Base-by-base conservation (phyloP, 2,329 filamentous ascomycete species). In the Pyrenochaeta sp. region DNA sequence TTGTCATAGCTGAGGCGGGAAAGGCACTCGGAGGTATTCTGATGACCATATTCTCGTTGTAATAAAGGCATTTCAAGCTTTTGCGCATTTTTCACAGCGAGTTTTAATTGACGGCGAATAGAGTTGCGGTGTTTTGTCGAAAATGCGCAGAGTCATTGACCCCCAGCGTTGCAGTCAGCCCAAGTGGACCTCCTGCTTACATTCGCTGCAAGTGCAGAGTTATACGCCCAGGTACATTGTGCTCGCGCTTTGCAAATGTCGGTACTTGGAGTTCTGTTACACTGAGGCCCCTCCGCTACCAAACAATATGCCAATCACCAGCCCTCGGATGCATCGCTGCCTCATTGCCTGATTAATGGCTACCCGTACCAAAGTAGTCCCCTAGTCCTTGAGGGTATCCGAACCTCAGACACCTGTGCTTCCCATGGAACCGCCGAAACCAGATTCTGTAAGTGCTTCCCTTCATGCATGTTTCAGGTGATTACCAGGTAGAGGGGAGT, bases 211-310 rank as follows among this genome's bases (percentile, higher is more conserved):
- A 13, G 17, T 7, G 17, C 13, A 21, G 23, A 38, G n/a, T n/a
- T 28, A 26, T 14, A n/a, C 20, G 23, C 20, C 29, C 8, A 14
- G 32, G 32, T 39, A 42, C 24, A n/a, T n/a, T n/a, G n/a, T n/a
- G n/a, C n/a, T n/a, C n/a, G n/a, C n/a, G n/a, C n/a, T n/a, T 20
- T 35, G 29, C 34, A 24, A 27, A 32, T 21, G 24, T 28, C 43
- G 32, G 46, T 36, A 48, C 29, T 51, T 47, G 26, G 22, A 18
- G 20, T 38, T 35, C 43, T 44, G 36, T 41, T 24, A 43, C 36
- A 44, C 23, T 42, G 26, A 20, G 28, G 17, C 18, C 30, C 27
- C 15, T 41, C 32, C 36, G 39, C 34, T 51, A 51, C 46, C 40
- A 42, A 44, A 50, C 27, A 35, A 21, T 34, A 26, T 31, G 20